phyloP scores from a whole-genome alignment of 768 basidiomycete species.

The Pulveroboletus ravenelii region DNA sequence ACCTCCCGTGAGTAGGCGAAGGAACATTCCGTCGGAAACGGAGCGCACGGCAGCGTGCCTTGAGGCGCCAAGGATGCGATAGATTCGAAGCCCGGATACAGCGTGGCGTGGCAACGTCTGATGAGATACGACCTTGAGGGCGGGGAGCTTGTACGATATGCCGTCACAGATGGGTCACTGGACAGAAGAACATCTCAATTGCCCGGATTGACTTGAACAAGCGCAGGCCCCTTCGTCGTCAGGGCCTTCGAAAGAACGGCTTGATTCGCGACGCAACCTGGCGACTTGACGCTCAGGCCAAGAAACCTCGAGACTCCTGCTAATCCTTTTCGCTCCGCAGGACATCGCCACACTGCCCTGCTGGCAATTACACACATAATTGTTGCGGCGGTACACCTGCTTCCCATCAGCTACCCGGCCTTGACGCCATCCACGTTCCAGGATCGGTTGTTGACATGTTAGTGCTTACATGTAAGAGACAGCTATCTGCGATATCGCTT shows the following conservation, averaged over 20 bases:
- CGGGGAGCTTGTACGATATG: background rate
- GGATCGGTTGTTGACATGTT: background rate
- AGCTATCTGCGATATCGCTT: background rate
- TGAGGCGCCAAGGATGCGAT: background rate
- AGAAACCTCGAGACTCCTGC: background rate
- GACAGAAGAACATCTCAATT: background rate
- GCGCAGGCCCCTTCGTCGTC: no score
- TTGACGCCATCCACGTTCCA: background rate
- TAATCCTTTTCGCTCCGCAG: background rate
- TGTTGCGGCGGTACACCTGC: background rate
- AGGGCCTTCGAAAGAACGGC: no score
- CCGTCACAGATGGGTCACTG: background rate
- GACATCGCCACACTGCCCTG: background rate
- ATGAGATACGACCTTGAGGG: background rate
- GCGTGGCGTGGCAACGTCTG: background rate
- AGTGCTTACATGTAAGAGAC: background rate
- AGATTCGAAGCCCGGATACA: background rate
- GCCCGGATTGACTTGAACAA: background rate
- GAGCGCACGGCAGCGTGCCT: background rate
- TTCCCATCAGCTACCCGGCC: constrained; percentile 11
- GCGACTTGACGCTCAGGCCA: background rate
- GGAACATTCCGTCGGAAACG: constrained; percentile 3
- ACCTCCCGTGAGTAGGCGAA: background rate
- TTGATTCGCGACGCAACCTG: no score
- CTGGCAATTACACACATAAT: background rate